Base-by-base conservation (phyloP, 306 rosid genomes). In the Gastrolobium villosum region DNA sequence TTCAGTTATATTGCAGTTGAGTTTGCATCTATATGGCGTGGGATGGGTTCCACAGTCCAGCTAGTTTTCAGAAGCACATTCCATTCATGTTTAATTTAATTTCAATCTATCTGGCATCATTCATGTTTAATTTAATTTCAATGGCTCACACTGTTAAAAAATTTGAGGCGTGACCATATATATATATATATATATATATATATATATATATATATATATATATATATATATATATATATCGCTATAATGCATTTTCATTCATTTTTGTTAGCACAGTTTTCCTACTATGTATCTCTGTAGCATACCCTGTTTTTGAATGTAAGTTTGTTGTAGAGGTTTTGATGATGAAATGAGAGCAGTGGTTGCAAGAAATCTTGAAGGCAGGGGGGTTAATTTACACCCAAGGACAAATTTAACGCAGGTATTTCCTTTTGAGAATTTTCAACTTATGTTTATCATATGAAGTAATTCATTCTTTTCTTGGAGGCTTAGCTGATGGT, bases 291-390 rank as follows among this genome's bases (percentile, higher is more conserved):
- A 46, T 63, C 9, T 74, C 10, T 53, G 30, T 63, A 43, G 31
- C 62, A 36, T 65, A 9, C 63, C 20, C 50, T 7, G 32, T 3
- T 45, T 36, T 54, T 48, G 63, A 39, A 36, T 44, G 50, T 77
- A 68, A 14, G 80, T 86, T 54, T 80, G 40, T 48, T 74, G 54
- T 86, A 95, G 99, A 85, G 98, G 98, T 78, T 95, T 95, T 84
- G 99, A 95, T 85, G 98, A 95, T 76, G 99, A 95, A 90, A 91
- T 95, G 97, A 92, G 99, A 82, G 94, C 97, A 28, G 94, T 86
- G 44, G 98, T 91, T 55, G 97, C 99, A 74, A 91, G 97, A 84
- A 95, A 91, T 82, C 93, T 95, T 57, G 99, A 95, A 82, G 94
- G 89, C 78, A 91, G 99, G 82, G 97, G 98, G 84, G 72, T 95